Percentiles rank a stretch among this genome's conserved stretches.
Evolutionary conservation across 2,329 filamentous ascomycete species (phyloP).

Genomic region (Sclerotinia trifoliorum): DNA sequence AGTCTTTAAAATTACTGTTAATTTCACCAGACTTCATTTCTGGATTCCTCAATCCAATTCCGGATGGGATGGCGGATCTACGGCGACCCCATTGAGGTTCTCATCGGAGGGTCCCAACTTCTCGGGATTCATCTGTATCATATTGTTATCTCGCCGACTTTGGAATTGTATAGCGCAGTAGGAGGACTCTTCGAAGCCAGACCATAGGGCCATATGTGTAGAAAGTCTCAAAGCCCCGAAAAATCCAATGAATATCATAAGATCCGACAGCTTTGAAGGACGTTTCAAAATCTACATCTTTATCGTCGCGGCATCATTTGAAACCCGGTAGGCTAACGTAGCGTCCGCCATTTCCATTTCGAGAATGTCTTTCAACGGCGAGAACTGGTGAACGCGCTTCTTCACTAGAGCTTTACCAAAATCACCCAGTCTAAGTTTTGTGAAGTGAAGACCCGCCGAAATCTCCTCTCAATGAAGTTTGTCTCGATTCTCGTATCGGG

Average conservation of each 20-base stretch:
- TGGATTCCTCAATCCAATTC: not conserved
- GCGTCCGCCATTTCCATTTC: not conserved
- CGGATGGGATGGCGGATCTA: not conserved
- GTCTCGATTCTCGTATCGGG: not conserved
- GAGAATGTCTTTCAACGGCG: not conserved
- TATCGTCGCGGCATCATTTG: not conserved
- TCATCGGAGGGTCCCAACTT: not conserved
- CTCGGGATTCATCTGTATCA: not conserved
- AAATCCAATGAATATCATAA: not conserved
- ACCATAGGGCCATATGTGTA: not conserved
- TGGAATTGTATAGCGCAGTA: not conserved
- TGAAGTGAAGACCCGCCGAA: not conserved
- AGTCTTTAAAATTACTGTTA: conserved; percentile 5
- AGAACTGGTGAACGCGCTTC: not conserved
- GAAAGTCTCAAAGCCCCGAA: not conserved
- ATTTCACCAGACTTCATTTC: not conserved
- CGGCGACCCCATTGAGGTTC: not conserved
- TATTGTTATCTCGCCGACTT: not conserved
- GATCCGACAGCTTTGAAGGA: not conserved
- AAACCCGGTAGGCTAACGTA: not conserved
- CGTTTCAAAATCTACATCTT: not conserved
- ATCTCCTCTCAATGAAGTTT: conserved; percentile 1
- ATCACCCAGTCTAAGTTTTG: not conserved
- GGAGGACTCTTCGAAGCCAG: not conserved
- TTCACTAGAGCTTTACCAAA: not conserved